A percentile compares a stretch with the other conserved stretches of the same genome.
phyloP scores from a whole-genome alignment of 2,329 filamentous ascomycete species.

The Ampelomyces quisqualis region DNA sequence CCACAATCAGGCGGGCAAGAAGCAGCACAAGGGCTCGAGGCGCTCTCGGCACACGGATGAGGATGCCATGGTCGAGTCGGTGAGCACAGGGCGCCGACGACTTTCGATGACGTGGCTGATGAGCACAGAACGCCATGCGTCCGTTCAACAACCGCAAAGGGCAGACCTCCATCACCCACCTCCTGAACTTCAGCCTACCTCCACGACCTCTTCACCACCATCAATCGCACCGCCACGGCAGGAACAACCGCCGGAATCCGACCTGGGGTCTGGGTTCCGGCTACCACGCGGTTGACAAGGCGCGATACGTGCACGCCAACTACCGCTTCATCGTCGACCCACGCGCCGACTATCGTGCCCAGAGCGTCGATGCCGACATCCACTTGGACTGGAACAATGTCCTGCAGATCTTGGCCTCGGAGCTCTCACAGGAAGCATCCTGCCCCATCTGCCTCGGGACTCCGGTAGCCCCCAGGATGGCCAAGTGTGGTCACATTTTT shows the following conservation, averaged over 20 bases:
- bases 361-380: conserved; percentile 82
- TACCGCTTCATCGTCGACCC: conserved; percentile 96
- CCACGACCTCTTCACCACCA: conserved; percentile 65
- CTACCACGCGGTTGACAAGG: conserved; percentile 88
- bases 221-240: conserved; percentile 57
- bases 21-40: conserved; percentile 80
- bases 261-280: conserved; percentile 86
- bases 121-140: conserved; percentile 59
- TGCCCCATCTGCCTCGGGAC: conserved; percentile 95
- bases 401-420: conserved; percentile 85
- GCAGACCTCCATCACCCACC: conserved; percentile 93
- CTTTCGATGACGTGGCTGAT: conserved; percentile 13
- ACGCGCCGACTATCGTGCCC: conserved; percentile 72
- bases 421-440: conserved; percentile 81
- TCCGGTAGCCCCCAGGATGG: conserved; percentile 93
- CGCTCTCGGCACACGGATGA: conserved; percentile 75
- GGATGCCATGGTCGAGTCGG: conserved; percentile 80
- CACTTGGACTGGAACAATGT: conserved; percentile 90
- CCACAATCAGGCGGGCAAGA: conserved; percentile 73
- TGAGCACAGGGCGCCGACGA: conserved; percentile 52
- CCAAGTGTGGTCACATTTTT: conserved; percentile 95
- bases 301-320: conserved; percentile 90
- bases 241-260: conserved; percentile 63
- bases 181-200: conserved; percentile 87
- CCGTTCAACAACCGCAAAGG: conserved; percentile 73